phyloP scores from a whole-genome alignment of 768 basidiomycete species.

The Auricularia cornea region DNA sequence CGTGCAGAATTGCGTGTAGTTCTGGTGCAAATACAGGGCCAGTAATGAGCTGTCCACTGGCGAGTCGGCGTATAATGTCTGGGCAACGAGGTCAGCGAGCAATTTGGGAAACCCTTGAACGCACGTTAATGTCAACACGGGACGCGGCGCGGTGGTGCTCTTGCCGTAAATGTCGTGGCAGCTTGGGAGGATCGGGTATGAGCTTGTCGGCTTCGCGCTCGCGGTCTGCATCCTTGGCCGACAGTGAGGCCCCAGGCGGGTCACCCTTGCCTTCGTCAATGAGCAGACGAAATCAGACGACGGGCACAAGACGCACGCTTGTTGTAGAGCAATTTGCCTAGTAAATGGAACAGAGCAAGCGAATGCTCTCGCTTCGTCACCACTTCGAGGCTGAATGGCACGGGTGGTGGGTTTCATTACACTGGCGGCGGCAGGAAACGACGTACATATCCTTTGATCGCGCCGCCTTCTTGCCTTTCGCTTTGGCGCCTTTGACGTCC shows the following conservation, averaged over 20 bases:
- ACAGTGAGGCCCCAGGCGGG: constrained; percentile 43
- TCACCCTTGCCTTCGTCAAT: constrained; percentile 62
- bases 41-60: constrained; percentile 89
- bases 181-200: constrained; percentile 43
- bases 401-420: background rate
- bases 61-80: constrained; percentile 73
- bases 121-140: constrained; percentile 69
- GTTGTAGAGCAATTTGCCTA: constrained; percentile 92
- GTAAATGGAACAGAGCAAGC: constrained; percentile 79
- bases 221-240: constrained; percentile 53
- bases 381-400: constrained; percentile 44
- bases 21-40: constrained; percentile 88
- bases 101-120: constrained; percentile 13
- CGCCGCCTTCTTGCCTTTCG: constrained; percentile 26
- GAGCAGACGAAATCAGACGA: constrained; percentile 1
- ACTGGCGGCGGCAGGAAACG: background rate
- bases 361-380: constrained; percentile 80
- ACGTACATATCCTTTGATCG: constrained; percentile 14
- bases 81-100: background rate
- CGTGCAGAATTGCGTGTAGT: constrained; percentile 77
- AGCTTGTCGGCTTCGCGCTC: constrained; percentile 49
- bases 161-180: constrained; percentile 48
- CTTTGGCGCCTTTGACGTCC: constrained; percentile 19
- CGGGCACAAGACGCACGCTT: constrained; percentile 52
- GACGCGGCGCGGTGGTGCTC: constrained; percentile 59